phyloP scores from a whole-genome alignment of 768 basidiomycete species.

The Podaxis sp. region DNA sequence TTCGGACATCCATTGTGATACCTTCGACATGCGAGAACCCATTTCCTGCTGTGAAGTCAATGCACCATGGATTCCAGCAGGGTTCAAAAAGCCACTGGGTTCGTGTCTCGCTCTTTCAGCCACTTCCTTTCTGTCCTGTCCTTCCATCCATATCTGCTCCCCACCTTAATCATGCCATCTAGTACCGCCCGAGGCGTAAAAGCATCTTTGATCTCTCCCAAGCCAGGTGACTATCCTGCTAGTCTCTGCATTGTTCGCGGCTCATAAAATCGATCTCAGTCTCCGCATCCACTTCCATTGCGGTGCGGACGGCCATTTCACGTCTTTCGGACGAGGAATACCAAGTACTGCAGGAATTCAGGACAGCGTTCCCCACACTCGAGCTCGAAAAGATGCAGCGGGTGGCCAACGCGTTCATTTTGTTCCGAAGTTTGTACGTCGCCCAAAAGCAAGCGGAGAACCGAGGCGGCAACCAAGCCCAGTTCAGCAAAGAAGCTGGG shows the following conservation, averaged over 20 bases:
- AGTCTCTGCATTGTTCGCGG: neutral
- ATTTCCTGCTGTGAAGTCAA: neutral
- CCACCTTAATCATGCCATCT: neutral
- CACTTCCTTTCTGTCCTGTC: neutral
- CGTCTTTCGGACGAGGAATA: neutral
- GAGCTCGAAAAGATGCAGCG: neutral
- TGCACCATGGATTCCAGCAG: neutral
- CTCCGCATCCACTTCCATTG: neutral
- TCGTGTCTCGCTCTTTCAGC: neutral
- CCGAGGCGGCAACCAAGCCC: slow-evolving; percentile 25
- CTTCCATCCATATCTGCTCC: neutral
- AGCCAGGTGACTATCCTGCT: neutral
- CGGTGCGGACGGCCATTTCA: neutral
- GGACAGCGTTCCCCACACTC: neutral
- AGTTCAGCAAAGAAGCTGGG: slow-evolving; percentile 28
- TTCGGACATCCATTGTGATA: slow-evolving; percentile 1
- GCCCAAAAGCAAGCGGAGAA: slow-evolving; percentile 12
- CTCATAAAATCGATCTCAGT: neutral
- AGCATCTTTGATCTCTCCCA: neutral
- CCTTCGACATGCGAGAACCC: neutral
- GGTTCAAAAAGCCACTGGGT: slow-evolving; percentile 3
- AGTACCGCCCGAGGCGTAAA: neutral
- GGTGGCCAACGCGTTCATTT: slow-evolving; percentile 23
- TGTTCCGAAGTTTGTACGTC: slow-evolving; percentile 29
- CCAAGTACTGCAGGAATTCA: neutral